A percentile compares a stretch with the other conserved stretches of the same genome.
Conservation (phyloP, 345 rosid genomes). For the Brassica incana region DNA sequence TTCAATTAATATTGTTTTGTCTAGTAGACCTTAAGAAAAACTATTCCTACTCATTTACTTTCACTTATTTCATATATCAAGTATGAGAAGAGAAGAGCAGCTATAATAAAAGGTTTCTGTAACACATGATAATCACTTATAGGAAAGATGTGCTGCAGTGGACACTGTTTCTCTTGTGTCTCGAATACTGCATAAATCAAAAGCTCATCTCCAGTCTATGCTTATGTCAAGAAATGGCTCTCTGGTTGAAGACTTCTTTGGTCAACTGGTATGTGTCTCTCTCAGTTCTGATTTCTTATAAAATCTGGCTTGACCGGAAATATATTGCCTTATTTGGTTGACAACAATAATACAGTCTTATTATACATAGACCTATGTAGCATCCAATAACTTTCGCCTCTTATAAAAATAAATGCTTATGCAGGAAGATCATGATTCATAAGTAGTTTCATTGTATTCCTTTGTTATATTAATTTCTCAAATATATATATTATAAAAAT, state of each 20-base stretch:
- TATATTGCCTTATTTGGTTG: slow-evolving; percentile 13
- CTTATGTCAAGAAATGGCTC: slow-evolving; percentile 76
- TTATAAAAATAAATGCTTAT: neutral
- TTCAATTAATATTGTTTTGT: slow-evolving; percentile 11
- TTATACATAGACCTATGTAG: neutral
- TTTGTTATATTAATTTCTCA: slow-evolving; percentile 1
- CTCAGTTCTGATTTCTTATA: slow-evolving; percentile 6
- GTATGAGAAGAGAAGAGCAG: slow-evolving; percentile 21
- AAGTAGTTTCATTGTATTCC: slow-evolving; percentile 9
- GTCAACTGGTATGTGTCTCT: slow-evolving; percentile 59
- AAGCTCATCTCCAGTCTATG: slow-evolving; percentile 89
- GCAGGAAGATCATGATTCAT: slow-evolving; percentile 4
- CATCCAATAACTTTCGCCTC: slow-evolving; percentile 19
- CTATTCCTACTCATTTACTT: neutral
- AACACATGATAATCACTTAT: slow-evolving; percentile 41
- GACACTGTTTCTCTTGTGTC: slow-evolving; percentile 81
- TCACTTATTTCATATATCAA: slow-evolving; percentile 11
- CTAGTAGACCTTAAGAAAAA: slow-evolving; percentile 5
- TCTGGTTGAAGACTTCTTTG: slow-evolving; percentile 84
- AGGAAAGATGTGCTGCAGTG: slow-evolving; percentile 97
- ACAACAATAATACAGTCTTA: neutral
- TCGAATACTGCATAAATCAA: slow-evolving; percentile 82
- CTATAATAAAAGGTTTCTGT: slow-evolving; percentile 12
- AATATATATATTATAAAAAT: slow-evolving; percentile 2
- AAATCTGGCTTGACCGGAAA: neutral